Base-by-base conservation (phyloP, 225 moss, liverwort and hornwort genomes). In the Rhytidiadelphus loreus region DNA sequence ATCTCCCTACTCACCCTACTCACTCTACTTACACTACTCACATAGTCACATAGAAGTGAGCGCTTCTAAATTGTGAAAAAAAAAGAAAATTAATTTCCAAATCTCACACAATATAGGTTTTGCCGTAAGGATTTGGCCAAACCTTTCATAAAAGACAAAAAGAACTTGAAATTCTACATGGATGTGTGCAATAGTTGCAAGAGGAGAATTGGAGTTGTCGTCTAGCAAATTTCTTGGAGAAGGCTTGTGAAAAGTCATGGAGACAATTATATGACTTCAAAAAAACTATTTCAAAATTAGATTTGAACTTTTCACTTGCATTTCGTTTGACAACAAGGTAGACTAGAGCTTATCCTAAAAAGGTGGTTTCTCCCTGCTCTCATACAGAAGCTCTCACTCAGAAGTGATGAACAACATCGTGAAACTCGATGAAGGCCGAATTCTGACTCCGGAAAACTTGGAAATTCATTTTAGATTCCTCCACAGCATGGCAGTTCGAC, bases 81-180 rank as follows among this genome's bases (percentile, higher is more conserved):
- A 68, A 7, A 44, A 72, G 1, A 10, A 17, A 46, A 72, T 29
- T 29, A 6, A 72, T 10, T 72, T 44, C 1, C 4, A 18, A 72
- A 44, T 46, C 10, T 0, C 0, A 46, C 1, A 72, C 2, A 28
- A 18, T 1, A 9, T 29, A 29, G 46, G 2, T 10, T 10, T 29
- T 10, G 10, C 0, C 10, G 6, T 28, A 16, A 28, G 6, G 11
- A 44, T 72, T 29, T 0, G 2, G 1, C 30, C 30, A 30, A 73
- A 46, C 11, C 11, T 73, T 73, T 18, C 0, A 6, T 46, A 29
- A 28, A 17, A 22, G 23, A 12, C 23, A 7, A 68, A 69, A 39
- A 0, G 2, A 18, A 17, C 6, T 16, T 26, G 5, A 71, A 71
- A 28, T 16, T 72, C 0, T 28, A 16, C 0, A 72, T 3, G 1